Conservation (phyloP, 768 basidiomycete species). For the Tylopilus plumbeoviolaceoides region DNA sequence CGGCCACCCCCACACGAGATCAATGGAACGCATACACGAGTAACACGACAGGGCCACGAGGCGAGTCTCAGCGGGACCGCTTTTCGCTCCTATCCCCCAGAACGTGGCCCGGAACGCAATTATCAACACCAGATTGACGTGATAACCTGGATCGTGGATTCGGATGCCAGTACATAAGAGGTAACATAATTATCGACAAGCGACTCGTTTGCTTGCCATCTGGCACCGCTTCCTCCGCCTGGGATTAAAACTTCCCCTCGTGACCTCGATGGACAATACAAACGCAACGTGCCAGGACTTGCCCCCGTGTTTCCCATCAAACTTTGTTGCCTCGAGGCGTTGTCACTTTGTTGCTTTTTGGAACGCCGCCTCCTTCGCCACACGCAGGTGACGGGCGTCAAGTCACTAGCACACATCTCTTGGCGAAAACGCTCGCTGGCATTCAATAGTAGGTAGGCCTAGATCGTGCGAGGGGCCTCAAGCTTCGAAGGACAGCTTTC, state of each 20-base stretch:
- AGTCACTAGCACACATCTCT: not conserved
- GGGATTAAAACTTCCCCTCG: constrained; percentile 2
- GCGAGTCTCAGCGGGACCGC: not conserved
- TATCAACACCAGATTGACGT: not conserved
- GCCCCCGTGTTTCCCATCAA: constrained; percentile 17
- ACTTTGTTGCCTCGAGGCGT: constrained; percentile 28
- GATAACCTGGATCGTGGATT: not conserved
- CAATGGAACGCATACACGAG: not conserved
- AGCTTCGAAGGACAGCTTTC: not conserved
- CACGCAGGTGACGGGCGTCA: constrained; percentile 9
- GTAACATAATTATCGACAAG: not conserved
- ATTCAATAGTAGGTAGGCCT: constrained; percentile 6
- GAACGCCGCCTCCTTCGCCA: constrained; percentile 14
- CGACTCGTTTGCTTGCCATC: not conserved
- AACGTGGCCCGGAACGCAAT: not conserved
- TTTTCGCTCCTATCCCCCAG: not conserved
- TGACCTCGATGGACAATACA: constrained; percentile 5
- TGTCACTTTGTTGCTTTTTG: constrained; percentile 5
- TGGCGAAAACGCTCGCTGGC: constrained; percentile 15
- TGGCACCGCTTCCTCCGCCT: not conserved
- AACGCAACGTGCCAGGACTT: not conserved
- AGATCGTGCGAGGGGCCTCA: not conserved
- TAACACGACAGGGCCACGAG: not conserved
- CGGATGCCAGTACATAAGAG: not conserved
- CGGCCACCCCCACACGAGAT: not conserved